Evolutionary conservation across 2,329 filamentous ascomycete genomes (phyloP).

Genomic region (Fusarium oxysporum): DNA sequence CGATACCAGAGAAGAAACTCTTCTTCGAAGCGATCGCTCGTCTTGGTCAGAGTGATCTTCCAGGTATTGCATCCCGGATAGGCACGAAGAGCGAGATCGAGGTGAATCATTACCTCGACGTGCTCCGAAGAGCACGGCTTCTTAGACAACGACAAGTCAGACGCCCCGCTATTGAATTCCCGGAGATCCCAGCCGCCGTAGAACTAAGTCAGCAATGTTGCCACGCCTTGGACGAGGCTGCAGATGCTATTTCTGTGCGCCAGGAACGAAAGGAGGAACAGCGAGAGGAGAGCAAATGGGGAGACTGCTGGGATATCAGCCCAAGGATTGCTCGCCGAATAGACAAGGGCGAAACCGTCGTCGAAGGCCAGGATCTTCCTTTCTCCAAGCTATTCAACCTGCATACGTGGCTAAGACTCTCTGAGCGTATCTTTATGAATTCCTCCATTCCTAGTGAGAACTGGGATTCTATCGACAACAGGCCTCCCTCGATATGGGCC

Average conservation of each 20-base stretch:
- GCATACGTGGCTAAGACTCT: conserved; percentile 71
- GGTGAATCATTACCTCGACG: conserved; percentile 74
- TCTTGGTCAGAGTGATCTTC: conserved; percentile 71
- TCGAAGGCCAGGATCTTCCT: conserved; percentile 51
- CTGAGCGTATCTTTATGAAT: conserved; percentile 82
- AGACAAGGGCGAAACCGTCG: conserved; percentile 39
- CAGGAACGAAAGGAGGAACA: conserved; percentile 73
- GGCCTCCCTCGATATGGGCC: conserved; percentile 76
- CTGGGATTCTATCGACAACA: conserved; percentile 72
- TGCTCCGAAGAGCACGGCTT: conserved; percentile 66
- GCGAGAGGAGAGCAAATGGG: conserved; percentile 70
- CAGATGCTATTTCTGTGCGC: conserved; percentile 71
- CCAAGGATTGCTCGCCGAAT: conserved; percentile 50
- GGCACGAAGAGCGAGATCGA: conserved; percentile 80
- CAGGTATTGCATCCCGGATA: conserved; percentile 71
- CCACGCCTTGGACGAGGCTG: conserved; percentile 73
- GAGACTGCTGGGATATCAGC: conserved; percentile 74
- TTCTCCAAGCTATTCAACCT: conserved; percentile 70
- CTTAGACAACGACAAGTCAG: conserved; percentile 52
- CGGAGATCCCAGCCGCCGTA: conserved; percentile 75
- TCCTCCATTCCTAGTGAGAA: conserved; percentile 69
- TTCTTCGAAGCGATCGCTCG: conserved; percentile 76
- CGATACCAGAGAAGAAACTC: conserved; percentile 72
- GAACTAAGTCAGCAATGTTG: conserved; percentile 78
- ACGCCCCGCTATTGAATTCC: conserved; percentile 54